Evolutionary conservation across 148 eudicot genomes (phyloP).

Genomic region (Pouteria glomerata): DNA sequence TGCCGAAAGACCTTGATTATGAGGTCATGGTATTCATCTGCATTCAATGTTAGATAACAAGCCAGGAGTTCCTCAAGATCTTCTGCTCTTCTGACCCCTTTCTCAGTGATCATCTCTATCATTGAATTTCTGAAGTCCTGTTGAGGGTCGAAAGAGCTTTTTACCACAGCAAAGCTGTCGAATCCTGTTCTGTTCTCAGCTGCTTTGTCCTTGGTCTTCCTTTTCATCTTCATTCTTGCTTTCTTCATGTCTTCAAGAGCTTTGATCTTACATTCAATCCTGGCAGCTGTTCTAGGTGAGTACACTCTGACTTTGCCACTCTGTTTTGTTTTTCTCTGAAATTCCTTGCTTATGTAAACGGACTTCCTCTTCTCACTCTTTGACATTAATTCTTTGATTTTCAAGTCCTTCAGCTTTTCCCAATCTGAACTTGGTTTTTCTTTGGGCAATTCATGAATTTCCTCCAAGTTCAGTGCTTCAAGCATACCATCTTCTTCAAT

Average conservation of each 20-base stretch:
- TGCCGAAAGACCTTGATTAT: constrained; percentile 71
- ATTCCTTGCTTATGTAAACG: constrained; percentile 27
- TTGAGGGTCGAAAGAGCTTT: constrained; percentile 54
- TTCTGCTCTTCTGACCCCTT: constrained; percentile 41
- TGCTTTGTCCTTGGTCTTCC: constrained; percentile 12
- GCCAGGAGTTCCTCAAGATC: constrained; percentile 81
- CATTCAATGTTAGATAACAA: constrained; percentile 67
- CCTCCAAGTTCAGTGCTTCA: constrained; percentile 11
- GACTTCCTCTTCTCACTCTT: constrained; percentile 46
- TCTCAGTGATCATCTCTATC: constrained; percentile 77
- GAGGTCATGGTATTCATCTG: constrained; percentile 67
- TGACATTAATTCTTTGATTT: constrained; percentile 29
- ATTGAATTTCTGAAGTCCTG: constrained; percentile 72
- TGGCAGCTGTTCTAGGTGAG: constrained; percentile 48
- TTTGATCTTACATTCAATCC: constrained; percentile 55
- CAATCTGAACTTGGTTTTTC: constrained; percentile 19
- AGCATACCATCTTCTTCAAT: constrained; percentile 8
- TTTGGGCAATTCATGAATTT: constrained; percentile 1
- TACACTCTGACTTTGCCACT: constrained; percentile 32
- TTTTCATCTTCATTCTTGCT: constrained; percentile 37
- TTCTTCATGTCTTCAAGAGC: constrained; percentile 59
- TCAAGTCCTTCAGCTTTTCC: constrained; percentile 31
- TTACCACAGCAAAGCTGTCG: constrained; percentile 70
- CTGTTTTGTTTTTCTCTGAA: constrained; percentile 14
- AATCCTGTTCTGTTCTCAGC: constrained; percentile 19